Conservation (phyloP, 129 eudicot genomes). For the Tagetes patula region DNA sequence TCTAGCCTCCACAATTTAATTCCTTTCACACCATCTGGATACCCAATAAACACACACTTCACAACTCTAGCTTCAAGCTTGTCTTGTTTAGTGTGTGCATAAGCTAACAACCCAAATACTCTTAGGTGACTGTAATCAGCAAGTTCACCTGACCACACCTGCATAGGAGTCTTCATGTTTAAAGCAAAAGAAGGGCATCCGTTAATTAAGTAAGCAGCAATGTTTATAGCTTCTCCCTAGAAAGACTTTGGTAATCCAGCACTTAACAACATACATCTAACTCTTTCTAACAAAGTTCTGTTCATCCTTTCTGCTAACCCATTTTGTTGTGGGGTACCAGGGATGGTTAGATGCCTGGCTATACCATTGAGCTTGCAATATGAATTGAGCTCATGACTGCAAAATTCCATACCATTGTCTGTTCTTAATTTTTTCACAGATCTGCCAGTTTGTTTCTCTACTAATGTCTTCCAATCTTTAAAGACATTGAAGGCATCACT, state of each 20-base stretch:
- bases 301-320: not conserved
- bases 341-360: not conserved
- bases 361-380: not conserved
- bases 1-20: not conserved
- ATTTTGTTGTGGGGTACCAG: not conserved
- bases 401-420: not conserved
- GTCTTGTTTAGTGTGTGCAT: not conserved
- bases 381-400: not conserved
- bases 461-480: not conserved
- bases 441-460: not conserved
- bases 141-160: not conserved
- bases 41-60: not conserved
- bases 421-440: not conserved
- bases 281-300: not conserved
- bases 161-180: not conserved
- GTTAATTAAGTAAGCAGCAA: not conserved
- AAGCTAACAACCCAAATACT: not conserved
- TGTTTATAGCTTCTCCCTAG: not conserved
- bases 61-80: not conserved
- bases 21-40: not conserved
- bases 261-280: not conserved
- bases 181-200: not conserved
- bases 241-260: not conserved
- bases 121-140: not conserved
- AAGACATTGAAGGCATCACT: not conserved